Evolutionary conservation across 441 rosid genomes (phyloP).

Genomic region (Flueggea neowawraea): DNA sequence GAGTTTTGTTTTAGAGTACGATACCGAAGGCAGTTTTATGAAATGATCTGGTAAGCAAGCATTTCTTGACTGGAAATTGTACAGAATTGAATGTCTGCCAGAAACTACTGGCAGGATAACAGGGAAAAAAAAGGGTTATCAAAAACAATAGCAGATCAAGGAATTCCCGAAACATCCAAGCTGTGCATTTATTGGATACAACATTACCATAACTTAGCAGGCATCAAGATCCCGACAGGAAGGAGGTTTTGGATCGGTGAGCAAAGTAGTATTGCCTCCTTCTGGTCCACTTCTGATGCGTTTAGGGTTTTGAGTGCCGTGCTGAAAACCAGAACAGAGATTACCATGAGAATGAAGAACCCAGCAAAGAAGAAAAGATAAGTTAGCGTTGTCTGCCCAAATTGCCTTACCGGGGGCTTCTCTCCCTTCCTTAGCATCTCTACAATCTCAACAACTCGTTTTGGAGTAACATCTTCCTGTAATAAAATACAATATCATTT

Average conservation of each 20-base stretch:
- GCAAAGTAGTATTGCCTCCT: constrained; percentile 89
- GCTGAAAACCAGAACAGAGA: constrained; percentile 41
- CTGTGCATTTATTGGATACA: constrained; percentile 39
- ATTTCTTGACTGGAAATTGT: constrained; percentile 17
- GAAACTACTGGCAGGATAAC: constrained; percentile 22
- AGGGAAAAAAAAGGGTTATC: constrained; percentile 17
- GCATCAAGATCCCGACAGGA: constrained; percentile 96
- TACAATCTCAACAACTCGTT: constrained; percentile 88
- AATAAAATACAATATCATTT: constrained; percentile 20
- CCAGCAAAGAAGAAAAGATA: neutral
- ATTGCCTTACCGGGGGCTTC: constrained; percentile 72
- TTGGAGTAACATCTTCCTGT: constrained; percentile 97
- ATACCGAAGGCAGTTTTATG: too few species aligned
- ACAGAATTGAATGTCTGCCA: constrained; percentile 20
- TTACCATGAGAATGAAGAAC: neutral
- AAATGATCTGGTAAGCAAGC: constrained; percentile 3
- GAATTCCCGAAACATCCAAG: constrained; percentile 15
- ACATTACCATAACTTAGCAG: constrained; percentile 46
- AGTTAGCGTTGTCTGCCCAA: neutral
- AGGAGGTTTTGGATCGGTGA: constrained; percentile 83
- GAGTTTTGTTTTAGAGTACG: too few species aligned
- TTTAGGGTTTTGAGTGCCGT: constrained; percentile 90
- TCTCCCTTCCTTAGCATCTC: constrained; percentile 89
- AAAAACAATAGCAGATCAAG: constrained; percentile 25
- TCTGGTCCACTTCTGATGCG: constrained; percentile 87